phyloP scores from a whole-genome alignment of 208 protist genomes.

The Baffinella frigidus region DNA sequence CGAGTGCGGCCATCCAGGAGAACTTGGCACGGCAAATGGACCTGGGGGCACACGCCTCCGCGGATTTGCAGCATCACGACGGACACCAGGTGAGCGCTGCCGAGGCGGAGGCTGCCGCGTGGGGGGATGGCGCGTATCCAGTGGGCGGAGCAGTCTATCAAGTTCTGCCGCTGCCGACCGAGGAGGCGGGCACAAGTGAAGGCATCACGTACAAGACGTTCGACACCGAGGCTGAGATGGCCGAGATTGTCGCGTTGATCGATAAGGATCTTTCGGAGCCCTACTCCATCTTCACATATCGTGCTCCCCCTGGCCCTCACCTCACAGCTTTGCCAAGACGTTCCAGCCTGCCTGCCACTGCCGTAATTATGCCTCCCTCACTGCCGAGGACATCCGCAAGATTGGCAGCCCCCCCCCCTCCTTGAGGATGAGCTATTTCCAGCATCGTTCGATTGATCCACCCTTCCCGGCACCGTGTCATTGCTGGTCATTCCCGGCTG shows the following conservation, averaged over 20 bases:
- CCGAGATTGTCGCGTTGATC: conserved; percentile 40
- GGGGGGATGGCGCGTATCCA: not conserved
- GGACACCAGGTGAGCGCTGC: not conserved
- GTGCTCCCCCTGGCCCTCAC: no score
- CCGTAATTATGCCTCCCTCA: no score
- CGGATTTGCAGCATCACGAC: not conserved
- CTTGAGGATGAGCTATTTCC: no score
- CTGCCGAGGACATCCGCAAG: no score
- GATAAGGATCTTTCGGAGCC: conserved; percentile 93
- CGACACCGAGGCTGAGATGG: not conserved
- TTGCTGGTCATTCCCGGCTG: no score
- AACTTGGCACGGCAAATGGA: not conserved
- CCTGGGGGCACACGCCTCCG: not conserved
- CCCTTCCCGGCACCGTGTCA: no score
- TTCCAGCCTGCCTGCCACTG: no score
- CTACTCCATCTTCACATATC: conserved; percentile 98
- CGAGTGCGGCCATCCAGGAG: not conserved
- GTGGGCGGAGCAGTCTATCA: not conserved
- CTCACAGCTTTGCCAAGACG: no score
- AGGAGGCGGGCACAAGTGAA: not conserved
- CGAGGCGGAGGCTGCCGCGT: not conserved
- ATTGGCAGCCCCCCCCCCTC: no score
- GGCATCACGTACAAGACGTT: conserved; percentile 49
- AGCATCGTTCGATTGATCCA: no score
- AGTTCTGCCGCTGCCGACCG: not conserved